Evolutionary conservation across 257 asterid species (phyloP), one percentile per base, ranked within the genome.

Genomic region (Petunia secreta): DNA sequence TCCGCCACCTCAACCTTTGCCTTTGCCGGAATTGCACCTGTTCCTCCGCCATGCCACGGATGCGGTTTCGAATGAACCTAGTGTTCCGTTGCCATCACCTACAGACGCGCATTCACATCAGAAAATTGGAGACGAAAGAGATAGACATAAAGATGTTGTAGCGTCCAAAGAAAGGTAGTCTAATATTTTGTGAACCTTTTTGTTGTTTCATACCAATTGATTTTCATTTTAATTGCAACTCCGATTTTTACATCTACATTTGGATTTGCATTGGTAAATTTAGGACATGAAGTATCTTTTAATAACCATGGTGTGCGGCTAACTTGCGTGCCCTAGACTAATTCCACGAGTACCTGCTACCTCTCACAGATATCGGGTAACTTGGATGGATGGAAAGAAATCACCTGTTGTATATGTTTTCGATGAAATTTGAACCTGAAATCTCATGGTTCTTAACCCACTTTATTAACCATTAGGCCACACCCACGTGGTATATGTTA

Each of bases 31-130:
- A 78, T 84, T 85, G 80, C 89, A 86, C 44, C 78, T 71, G n/a
- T 59, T 84, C 83, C 77, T 89, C 53, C 88, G 88, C 50, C 87
- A 77, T 4, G 96, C 87, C 6, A 73, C 81, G 14, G 88, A 81
- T 79, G 71, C 69, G 75, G 75, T 87, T 8, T 41, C 86, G 38
- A 39, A 48, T 74, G 80, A 81, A 8, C 25, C 44, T 76, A 86
- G 88, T 79, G 86, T 87, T 37, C 97, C 92, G 39, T 84, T 90
- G 82, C 97, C 97, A 36, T 91, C 97, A 40, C 97, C 91, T 2
- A 50, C 38, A 48, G 81, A 82, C 36, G 80, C 75, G 50, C 52
- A 57, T 64, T 84, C 53, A 10, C 82, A 50, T 75, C 64, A 3
- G 5, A 68, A 71, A 34, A 63, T 2, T 7, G 78, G 40, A 54